These are phyloP conservation scores for Claviceps pazoutovae DNA, from an alignment of 2,329 filamentous ascomycete genomes.

Conservation along the genomic window DNA sequence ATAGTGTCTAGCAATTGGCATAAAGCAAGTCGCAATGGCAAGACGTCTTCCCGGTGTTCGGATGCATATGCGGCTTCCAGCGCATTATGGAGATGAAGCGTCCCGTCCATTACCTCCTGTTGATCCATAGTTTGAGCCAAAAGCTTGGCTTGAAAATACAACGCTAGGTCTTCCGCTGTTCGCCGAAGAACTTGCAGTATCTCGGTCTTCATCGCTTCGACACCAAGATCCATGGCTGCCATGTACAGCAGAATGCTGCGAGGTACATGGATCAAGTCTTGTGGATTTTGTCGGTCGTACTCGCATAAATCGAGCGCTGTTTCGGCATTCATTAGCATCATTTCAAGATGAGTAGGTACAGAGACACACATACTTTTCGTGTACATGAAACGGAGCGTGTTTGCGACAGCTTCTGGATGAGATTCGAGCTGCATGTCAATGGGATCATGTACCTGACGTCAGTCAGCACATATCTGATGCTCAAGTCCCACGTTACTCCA, in stretches of 20 bases:
- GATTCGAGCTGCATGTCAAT: constrained; percentile 13
- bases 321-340: not conserved
- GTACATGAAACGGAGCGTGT: constrained; percentile 23
- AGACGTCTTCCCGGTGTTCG: constrained; percentile 12
- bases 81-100: constrained; percentile 15
- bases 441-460: constrained; percentile 15
- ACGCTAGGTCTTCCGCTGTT: constrained; percentile 13
- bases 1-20: constrained; percentile 16
- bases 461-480: not conserved
- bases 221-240: constrained; percentile 16
- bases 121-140: constrained; percentile 8
- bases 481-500: not conserved
- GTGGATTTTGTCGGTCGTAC: constrained; percentile 10
- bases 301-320: constrained; percentile 11
- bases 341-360: not conserved
- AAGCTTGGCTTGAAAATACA: constrained; percentile 9
- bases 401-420: constrained; percentile 14
- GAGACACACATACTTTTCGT: constrained; percentile 15
- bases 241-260: constrained; percentile 20
- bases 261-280: constrained; percentile 17
- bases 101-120: constrained; percentile 11
- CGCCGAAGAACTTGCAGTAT: constrained; percentile 16
- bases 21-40: constrained; percentile 19
- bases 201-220: constrained; percentile 14
- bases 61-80: constrained; percentile 16